Percentiles rank a stretch among this genome's conserved stretches.
These are phyloP conservation scores for Boletellus emodensis DNA, from an alignment of 768 basidiomycete species.

Conservation along the genomic window DNA sequence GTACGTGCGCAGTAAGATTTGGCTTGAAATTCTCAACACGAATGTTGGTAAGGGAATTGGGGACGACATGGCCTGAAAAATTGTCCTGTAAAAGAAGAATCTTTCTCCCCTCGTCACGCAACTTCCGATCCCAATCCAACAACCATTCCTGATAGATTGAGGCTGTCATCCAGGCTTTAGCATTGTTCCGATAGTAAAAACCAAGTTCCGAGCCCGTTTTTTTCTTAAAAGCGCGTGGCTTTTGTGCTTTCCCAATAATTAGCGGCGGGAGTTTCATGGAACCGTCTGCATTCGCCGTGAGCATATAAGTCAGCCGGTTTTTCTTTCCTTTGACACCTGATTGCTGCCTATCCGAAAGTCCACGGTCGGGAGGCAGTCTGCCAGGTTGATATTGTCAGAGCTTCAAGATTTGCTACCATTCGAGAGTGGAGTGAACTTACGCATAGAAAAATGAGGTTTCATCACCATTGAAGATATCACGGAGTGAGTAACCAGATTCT, in stretches of 20 bases:
- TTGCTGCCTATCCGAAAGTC: not conserved
- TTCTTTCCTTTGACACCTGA: constrained; percentile 1
- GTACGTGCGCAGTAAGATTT: constrained; percentile 36
- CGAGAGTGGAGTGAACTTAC: constrained; percentile 10
- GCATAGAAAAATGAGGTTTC: constrained; percentile 35
- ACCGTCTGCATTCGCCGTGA: not conserved
- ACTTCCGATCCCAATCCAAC: not conserved
- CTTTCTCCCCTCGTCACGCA: not conserved
- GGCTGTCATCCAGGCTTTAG: constrained; percentile 7
- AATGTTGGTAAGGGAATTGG: constrained; percentile 25
- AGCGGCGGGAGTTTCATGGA: constrained; percentile 1
- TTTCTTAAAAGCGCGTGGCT: not conserved
- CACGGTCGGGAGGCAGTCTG: constrained; percentile 3
- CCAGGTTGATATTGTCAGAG: too few species aligned
- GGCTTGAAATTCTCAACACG: constrained; percentile 21
- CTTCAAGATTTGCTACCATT: too few species aligned
- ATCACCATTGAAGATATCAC: constrained; percentile 37
- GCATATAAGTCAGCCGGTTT: not conserved
- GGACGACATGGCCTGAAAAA: constrained; percentile 20
- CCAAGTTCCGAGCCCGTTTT: constrained; percentile 3
- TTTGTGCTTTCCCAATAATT: constrained; percentile 6
- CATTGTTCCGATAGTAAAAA: constrained; percentile 2
- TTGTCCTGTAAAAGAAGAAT: constrained; percentile 10
- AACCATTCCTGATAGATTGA: constrained; percentile 6
- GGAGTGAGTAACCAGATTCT: constrained; percentile 22